Percentiles rank a stretch among this genome's conserved stretches.
phyloP scores from a whole-genome alignment of 1,139 yeast species.

The Suhomyces kunorum region DNA sequence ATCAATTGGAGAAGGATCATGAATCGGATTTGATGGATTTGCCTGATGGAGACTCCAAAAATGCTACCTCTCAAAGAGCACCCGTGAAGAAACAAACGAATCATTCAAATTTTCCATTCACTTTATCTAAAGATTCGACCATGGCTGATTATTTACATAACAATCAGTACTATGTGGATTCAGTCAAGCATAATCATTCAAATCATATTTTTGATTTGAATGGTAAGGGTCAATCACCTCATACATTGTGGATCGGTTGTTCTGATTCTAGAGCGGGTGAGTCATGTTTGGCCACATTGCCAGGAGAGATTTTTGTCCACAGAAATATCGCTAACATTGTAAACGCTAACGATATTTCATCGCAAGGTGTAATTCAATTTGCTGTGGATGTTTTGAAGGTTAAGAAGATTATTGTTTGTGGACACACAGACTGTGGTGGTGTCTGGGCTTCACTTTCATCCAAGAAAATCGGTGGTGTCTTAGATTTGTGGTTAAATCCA shows the following conservation, averaged over 20 bases:
- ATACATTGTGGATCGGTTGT: slow-evolving; percentile 95
- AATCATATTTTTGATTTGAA: slow-evolving; percentile 63
- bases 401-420: slow-evolving; percentile 82
- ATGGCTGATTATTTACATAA: slow-evolving; percentile 65
- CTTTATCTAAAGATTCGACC: slow-evolving; percentile 56
- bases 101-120: slow-evolving; percentile 48
- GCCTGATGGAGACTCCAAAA: slow-evolving; percentile 7
- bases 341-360: slow-evolving; percentile 68
- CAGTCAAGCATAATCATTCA: slow-evolving; percentile 61
- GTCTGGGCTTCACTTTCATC: slow-evolving; percentile 81
- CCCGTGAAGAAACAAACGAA: slow-evolving; percentile 8
- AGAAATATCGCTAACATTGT: slow-evolving; percentile 89
- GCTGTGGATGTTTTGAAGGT: slow-evolving; percentile 88
- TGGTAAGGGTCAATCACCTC: slow-evolving; percentile 87
- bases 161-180: slow-evolving; percentile 68
- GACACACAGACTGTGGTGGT: slow-evolving; percentile 99
- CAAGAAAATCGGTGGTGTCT: slow-evolving; percentile 69
- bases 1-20: slow-evolving; percentile 44
- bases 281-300: slow-evolving; percentile 71
- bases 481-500: slow-evolving; percentile 78
- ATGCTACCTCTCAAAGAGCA: slow-evolving; percentile 3
- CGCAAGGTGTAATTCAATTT: slow-evolving; percentile 83
- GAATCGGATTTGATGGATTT: slow-evolving; percentile 35
- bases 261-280: slow-evolving; percentile 93
- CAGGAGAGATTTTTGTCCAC: slow-evolving; percentile 94